A percentile compares a stretch with the other conserved stretches of the same genome.
These are phyloP conservation scores for Conticribra guillardii DNA, from an alignment of 108 stramenopile genomes.

Conservation along the genomic window DNA sequence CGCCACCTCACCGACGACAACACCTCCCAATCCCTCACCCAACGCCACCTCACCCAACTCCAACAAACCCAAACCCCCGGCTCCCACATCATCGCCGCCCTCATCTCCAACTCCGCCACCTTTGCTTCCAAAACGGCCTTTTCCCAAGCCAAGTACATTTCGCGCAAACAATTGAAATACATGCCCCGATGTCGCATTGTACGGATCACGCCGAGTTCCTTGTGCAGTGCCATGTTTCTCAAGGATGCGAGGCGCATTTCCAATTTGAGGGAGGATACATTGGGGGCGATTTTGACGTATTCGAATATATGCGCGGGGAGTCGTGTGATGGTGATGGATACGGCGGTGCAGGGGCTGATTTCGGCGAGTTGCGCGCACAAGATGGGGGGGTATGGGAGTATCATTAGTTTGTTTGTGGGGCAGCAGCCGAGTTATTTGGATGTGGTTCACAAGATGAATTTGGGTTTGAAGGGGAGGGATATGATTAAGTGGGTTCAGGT, in stretches of 20 bases:
- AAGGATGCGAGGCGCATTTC: conserved; percentile 65
- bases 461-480: conserved; percentile 58
- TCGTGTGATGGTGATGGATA: conserved; percentile 75
- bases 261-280: conserved; percentile 81
- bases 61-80: conserved; percentile 49
- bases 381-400: conserved; percentile 87
- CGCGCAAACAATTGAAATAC: conserved; percentile 80
- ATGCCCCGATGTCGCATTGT: conserved; percentile 83
- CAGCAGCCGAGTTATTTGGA: conserved; percentile 80
- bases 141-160: conserved; percentile 86
- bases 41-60: conserved; percentile 49
- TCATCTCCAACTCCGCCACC: conserved; percentile 83
- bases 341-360: conserved; percentile 64
- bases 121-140: conserved; percentile 86
- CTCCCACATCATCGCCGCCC: conserved; percentile 67
- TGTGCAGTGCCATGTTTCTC: conserved; percentile 69
- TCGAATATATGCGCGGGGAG: conserved; percentile 87
- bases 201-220: conserved; percentile 60
- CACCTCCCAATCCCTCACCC: conserved; percentile 63
- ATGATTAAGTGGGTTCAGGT: conserved; percentile 76
- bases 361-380: conserved; percentile 74
- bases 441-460: conserved; percentile 68
- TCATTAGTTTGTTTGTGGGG: conserved; percentile 69
- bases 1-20: conserved; percentile 81
- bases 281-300: conserved; percentile 79